A percentile compares a stretch with the other conserved stretches of the same genome.
These are phyloP conservation scores for Fusarium sp. DNA, from an alignment of 2,329 filamentous ascomycete species.

Conservation along the genomic window DNA sequence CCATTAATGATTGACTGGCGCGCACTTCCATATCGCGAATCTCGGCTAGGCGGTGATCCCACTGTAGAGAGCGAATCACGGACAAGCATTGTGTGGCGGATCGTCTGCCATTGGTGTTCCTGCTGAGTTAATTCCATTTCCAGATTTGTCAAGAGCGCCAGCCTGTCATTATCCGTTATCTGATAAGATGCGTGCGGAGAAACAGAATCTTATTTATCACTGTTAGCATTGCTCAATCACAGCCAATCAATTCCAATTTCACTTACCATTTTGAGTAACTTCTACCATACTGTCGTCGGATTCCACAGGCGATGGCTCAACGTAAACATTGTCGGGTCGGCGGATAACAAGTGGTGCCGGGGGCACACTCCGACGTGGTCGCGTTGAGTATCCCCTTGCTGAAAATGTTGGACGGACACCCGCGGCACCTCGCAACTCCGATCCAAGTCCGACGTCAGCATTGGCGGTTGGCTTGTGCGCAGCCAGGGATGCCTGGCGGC, in stretches of 20 bases:
- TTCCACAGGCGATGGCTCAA: slow-evolving; percentile 65
- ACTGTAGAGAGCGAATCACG: slow-evolving; percentile 65
- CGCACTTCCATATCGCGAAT: slow-evolving; percentile 40
- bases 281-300: slow-evolving; percentile 62
- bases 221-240: slow-evolving; percentile 21
- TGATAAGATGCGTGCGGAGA: slow-evolving; percentile 40
- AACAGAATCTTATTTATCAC: slow-evolving; percentile 9
- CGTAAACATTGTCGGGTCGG: slow-evolving; percentile 57
- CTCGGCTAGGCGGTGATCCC: slow-evolving; percentile 46
- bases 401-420: slow-evolving; percentile 71
- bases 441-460: slow-evolving; percentile 18
- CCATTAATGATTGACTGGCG: slow-evolving; percentile 10
- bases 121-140: slow-evolving; percentile 72
- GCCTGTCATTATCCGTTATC: slow-evolving; percentile 52
- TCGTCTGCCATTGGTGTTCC: slow-evolving; percentile 69
- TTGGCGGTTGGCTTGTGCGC: slow-evolving; percentile 56
- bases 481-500: slow-evolving; percentile 56
- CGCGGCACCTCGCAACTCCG: slow-evolving; percentile 26
- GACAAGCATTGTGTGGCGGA: slow-evolving; percentile 63
- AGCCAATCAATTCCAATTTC: slow-evolving; percentile 2
- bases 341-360: slow-evolving; percentile 67
- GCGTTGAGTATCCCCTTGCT: slow-evolving; percentile 58
- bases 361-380: slow-evolving; percentile 65
- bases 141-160: slow-evolving; percentile 67
- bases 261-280: slow-evolving; percentile 37